Percentiles rank a stretch among this genome's conserved stretches.
These are phyloP conservation scores for Postia placenta DNA, from an alignment of 768 basidiomycete genomes.

Conservation along the genomic window DNA sequence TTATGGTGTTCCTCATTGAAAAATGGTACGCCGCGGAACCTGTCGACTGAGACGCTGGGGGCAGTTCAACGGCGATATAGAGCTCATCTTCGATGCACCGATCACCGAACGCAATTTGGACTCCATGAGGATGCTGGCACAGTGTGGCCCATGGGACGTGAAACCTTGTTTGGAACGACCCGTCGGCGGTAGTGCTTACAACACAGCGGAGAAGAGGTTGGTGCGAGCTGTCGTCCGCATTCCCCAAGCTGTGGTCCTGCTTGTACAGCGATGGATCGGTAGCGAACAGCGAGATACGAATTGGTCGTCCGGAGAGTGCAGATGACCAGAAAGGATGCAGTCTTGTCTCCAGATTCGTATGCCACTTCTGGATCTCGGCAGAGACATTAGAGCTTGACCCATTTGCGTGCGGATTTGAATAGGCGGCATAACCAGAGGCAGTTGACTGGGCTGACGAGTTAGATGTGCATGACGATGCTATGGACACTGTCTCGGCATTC, in stretches of 20 bases:
- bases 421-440: slow-evolving; percentile 1
- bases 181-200: slow-evolving; percentile 58
- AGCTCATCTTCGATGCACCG: slow-evolving; percentile 39
- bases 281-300: slow-evolving; percentile 61
- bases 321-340: slow-evolving; percentile 80
- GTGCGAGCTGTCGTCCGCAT: slow-evolving; percentile 19
- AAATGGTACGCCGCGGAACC: slow-evolving; percentile 3
- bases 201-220: slow-evolving; percentile 45
- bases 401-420: background rate
- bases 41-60: slow-evolving; percentile 27
- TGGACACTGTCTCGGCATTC: slow-evolving; percentile 4
- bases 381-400: background rate
- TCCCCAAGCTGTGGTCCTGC: slow-evolving; percentile 19
- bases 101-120: slow-evolving; percentile 55
- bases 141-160: slow-evolving; percentile 64
- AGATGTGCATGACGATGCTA: slow-evolving; percentile 4
- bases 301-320: slow-evolving; percentile 53
- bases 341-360: slow-evolving; percentile 72
- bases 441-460: slow-evolving; percentile 5
- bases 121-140: slow-evolving; percentile 50
- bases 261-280: slow-evolving; percentile 22
- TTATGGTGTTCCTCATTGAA: slow-evolving; percentile 8
- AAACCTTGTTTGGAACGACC: slow-evolving; percentile 65
- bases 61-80: slow-evolving; percentile 48
- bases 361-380: slow-evolving; percentile 44